phyloP scores from a whole-genome alignment of 2,329 filamentous ascomycete genomes.

The Paraconiothyrium sp. region DNA sequence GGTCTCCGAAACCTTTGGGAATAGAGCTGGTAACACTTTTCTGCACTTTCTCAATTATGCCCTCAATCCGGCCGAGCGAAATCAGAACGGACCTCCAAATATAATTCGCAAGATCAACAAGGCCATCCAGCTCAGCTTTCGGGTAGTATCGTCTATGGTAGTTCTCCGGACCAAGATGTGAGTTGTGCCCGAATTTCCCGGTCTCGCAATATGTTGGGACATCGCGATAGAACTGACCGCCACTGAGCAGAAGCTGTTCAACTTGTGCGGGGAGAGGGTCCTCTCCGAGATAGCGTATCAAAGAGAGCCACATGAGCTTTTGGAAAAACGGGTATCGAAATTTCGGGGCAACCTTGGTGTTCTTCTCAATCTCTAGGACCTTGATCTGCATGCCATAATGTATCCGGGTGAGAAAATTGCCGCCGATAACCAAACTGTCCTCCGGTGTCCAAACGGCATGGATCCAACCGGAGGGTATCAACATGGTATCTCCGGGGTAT shows the following conservation, averaged over 20 bases:
- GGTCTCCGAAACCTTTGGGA: slow-evolving; percentile 69
- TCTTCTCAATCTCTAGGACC: slow-evolving; percentile 72
- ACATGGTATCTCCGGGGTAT: slow-evolving; percentile 73
- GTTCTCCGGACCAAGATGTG: slow-evolving; percentile 61
- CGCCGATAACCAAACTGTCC: slow-evolving; percentile 75
- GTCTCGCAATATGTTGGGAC: slow-evolving; percentile 68
- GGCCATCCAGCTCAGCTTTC: slow-evolving; percentile 68
- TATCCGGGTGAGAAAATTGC: slow-evolving; percentile 73
- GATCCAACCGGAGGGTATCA: slow-evolving; percentile 77
- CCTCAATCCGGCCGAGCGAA: slow-evolving; percentile 68
- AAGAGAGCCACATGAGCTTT: slow-evolving; percentile 74
- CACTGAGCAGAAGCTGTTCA: slow-evolving; percentile 63
- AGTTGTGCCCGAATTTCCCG: slow-evolving; percentile 62
- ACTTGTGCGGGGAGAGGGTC: slow-evolving; percentile 70
- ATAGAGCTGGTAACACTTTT: slow-evolving; percentile 71
- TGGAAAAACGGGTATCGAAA: slow-evolving; percentile 76
- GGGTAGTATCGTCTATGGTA: slow-evolving; percentile 71
- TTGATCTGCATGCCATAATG: slow-evolving; percentile 74
- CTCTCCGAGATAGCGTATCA: slow-evolving; percentile 70
- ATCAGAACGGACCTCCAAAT: slow-evolving; percentile 71
- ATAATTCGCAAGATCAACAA: slow-evolving; percentile 67
- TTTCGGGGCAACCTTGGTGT: slow-evolving; percentile 71
- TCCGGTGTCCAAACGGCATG: slow-evolving; percentile 76
- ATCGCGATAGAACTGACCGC: slow-evolving; percentile 65
- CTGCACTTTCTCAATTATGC: slow-evolving; percentile 65